Percentiles rank a stretch among this genome's conserved stretches.
Conservation (phyloP, 306 rosid genomes). For the Lagenaria siceraria region DNA sequence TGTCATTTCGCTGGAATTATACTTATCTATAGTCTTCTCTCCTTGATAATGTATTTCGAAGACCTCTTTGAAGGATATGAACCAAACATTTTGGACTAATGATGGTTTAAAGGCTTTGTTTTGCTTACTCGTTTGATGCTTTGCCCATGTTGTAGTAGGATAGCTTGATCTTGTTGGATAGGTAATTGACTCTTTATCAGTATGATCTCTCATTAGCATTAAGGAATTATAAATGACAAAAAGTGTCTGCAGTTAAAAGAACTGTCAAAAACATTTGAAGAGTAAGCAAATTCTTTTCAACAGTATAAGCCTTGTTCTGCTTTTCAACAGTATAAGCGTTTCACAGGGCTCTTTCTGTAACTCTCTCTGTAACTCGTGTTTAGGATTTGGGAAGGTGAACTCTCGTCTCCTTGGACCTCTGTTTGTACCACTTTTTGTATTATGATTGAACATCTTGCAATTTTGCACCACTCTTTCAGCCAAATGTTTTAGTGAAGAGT, state of each 20-base stretch:
- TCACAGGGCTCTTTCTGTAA: not conserved
- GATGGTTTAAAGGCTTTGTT: not conserved
- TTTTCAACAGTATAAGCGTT: not conserved
- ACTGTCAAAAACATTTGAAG: not conserved
- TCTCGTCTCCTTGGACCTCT: not conserved
- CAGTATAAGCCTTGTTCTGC: not conserved
- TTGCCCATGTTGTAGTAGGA: not conserved
- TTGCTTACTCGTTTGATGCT: not conserved
- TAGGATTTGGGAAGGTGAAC: not conserved
- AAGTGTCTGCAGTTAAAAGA: not conserved
- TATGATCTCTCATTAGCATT: not conserved
- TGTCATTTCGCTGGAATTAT: not conserved
- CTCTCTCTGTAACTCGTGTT: not conserved
- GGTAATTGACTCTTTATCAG: not conserved
- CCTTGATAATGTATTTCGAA: not conserved
- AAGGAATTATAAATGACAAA: not conserved
- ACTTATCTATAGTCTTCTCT: not conserved
- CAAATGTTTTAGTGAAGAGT: not conserved
- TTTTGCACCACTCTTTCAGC: not conserved
- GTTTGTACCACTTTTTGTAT: not conserved
- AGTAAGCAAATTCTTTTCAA: not conserved
- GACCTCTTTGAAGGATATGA: not conserved
- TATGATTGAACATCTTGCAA: too few relatives aligned
- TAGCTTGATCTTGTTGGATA: not conserved
- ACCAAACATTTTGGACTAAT: not conserved